Conservation (phyloP, 345 rosid species). For the Euphorbia tirucalli region DNA sequence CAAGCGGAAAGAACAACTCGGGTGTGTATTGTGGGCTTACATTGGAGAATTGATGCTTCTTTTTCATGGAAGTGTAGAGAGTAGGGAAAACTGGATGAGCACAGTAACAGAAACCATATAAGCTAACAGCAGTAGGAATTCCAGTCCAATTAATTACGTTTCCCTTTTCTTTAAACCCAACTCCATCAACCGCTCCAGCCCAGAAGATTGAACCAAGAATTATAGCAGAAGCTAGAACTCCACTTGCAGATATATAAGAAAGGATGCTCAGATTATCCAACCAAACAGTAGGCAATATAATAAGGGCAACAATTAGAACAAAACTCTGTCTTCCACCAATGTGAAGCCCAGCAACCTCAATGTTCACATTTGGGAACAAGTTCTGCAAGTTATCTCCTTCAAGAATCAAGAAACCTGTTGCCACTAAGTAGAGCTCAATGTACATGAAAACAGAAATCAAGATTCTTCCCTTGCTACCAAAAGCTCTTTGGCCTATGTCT, state of each 20-base stretch:
- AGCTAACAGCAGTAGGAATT: slow-evolving; percentile 70
- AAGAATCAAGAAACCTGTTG: slow-evolving; percentile 76
- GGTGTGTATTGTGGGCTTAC: too few relatives aligned
- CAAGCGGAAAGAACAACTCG: too few relatives aligned
- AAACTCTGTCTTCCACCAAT: slow-evolving; percentile 55
- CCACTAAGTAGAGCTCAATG: slow-evolving; percentile 72
- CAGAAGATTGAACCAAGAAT: slow-evolving; percentile 68
- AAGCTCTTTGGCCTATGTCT: slow-evolving; percentile 78
- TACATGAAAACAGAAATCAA: slow-evolving; percentile 63
- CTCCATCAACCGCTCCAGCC: slow-evolving; percentile 67
- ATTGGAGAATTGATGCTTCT: slow-evolving; percentile 68
- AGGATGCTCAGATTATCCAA: slow-evolving; percentile 70
- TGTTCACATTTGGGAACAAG: slow-evolving; percentile 44
- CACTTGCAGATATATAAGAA: slow-evolving; percentile 83
- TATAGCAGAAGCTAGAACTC: slow-evolving; percentile 74
- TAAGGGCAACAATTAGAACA: slow-evolving; percentile 55
- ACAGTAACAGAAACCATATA: slow-evolving; percentile 85
- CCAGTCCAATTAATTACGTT: slow-evolving; percentile 46
- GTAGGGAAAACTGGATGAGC: slow-evolving; percentile 93
- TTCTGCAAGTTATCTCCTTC: slow-evolving; percentile 86
- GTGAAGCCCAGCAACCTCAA: slow-evolving; percentile 45
- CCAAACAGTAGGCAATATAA: slow-evolving; percentile 82
- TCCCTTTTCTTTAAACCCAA: slow-evolving; percentile 60
- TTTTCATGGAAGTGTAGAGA: slow-evolving; percentile 73
- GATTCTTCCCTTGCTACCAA: slow-evolving; percentile 64